phyloP scores from a whole-genome alignment of 495 filamentous ascomycete genomes.

The Penicillium egyptiacum region DNA sequence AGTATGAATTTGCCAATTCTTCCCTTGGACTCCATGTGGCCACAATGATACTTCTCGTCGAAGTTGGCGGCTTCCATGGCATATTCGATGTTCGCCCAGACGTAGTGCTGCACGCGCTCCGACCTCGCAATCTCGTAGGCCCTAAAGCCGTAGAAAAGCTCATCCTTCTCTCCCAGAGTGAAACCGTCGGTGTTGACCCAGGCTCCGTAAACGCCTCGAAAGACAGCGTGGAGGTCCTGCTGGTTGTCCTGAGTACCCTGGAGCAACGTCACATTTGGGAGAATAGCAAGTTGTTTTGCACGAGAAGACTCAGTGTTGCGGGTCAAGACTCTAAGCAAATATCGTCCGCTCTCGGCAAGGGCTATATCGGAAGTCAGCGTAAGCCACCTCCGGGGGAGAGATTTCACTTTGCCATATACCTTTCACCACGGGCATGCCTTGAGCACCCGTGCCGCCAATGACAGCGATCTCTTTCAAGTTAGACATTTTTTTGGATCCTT shows the following conservation, averaged over 20 bases:
- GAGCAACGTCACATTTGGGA: too few relatives aligned
- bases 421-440: too few relatives aligned
- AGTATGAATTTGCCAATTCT: conserved; percentile 53
- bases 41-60: conserved; percentile 44
- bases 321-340: too few relatives aligned
- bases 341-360: too few relatives aligned
- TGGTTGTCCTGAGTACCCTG: not conserved
- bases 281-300: too few relatives aligned
- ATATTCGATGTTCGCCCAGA: conserved; percentile 53
- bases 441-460: too few relatives aligned
- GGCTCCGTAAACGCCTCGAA: not conserved
- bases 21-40: conserved; percentile 56
- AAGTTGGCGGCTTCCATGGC: conserved; percentile 4
- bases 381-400: too few relatives aligned
- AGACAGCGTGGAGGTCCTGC: not conserved
- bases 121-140: conserved; percentile 55
- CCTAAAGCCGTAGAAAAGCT: conserved; percentile 56
- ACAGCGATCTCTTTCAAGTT: too few relatives aligned
- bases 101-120: conserved; percentile 51
- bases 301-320: too few relatives aligned
- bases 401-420: too few relatives aligned
- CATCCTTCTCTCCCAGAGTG: conserved; percentile 52
- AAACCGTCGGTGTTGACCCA: conserved; percentile 55
- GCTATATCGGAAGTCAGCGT: too few relatives aligned
- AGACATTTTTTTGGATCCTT: too few relatives aligned